Conservation (phyloP, 2,329 filamentous ascomycete species). For the Colletotrichum tamarilloi region DNA sequence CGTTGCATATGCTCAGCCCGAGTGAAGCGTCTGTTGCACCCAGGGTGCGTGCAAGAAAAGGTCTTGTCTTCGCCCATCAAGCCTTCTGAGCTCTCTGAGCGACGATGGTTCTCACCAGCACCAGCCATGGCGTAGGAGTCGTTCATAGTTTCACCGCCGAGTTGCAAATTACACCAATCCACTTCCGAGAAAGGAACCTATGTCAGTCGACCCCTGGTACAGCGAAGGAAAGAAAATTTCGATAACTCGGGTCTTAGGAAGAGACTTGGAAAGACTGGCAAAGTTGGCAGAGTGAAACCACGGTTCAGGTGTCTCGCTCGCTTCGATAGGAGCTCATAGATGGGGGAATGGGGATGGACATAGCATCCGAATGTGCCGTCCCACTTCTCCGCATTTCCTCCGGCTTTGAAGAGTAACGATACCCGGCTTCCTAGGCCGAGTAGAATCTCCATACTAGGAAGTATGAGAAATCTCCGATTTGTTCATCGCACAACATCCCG, state of each 20-base stretch:
- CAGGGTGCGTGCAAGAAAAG: constrained; percentile 52
- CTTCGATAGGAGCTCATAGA: constrained; percentile 3
- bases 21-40: constrained; percentile 65
- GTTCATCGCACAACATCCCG: background rate
- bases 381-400: constrained; percentile 25
- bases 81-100: constrained; percentile 23
- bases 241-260: background rate
- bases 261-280: background rate
- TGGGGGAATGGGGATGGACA: constrained; percentile 31
- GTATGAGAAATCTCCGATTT: background rate
- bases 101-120: constrained; percentile 8
- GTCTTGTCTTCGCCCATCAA: constrained; percentile 20
- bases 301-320: background rate
- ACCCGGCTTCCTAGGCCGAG: background rate
- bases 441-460: background rate
- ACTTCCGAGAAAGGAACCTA: background rate
- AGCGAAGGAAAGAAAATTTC: background rate
- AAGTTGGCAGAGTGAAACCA: background rate
- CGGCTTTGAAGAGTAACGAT: background rate
- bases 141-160: background rate
- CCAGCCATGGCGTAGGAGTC: background rate
- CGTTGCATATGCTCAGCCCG: constrained; percentile 68
- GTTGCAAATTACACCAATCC: background rate
- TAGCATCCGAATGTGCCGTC: background rate
- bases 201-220: background rate